phyloP scores from a whole-genome alignment of 352 stramenopile genomes.

The Thraustochytrium aureum region DNA sequence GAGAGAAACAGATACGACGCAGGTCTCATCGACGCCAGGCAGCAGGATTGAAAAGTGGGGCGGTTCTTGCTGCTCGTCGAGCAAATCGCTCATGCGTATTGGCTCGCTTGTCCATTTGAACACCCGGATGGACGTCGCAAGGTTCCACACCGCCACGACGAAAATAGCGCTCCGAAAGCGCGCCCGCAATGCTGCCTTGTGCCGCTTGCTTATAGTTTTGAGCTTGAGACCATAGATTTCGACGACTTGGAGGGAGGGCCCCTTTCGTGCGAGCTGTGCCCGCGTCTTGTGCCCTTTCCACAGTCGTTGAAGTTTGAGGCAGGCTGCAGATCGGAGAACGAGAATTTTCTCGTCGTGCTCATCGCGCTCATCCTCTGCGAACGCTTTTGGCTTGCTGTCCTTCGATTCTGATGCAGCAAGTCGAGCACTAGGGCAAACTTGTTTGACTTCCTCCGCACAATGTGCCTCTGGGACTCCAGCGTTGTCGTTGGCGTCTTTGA shows the following conservation, averaged over 20 bases:
- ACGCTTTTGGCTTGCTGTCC: too few species aligned
- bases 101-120: neutral
- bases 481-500: too few species aligned
- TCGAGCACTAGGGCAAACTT: too few species aligned
- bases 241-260: neutral
- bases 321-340: constrained; percentile 1
- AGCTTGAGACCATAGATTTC: neutral
- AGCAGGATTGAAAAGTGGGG: constrained; percentile 8
- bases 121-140: constrained; percentile 9
- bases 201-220: neutral
- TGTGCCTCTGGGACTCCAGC: too few species aligned
- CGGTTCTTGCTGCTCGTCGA: too few species aligned
- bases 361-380: too few species aligned
- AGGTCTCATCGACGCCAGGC: constrained; percentile 41
- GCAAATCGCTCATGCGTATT: too few species aligned
- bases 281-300: constrained; percentile 46
- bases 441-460: too few species aligned
- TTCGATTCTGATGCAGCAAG: too few species aligned
- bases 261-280: neutral
- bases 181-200: too few species aligned
- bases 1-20: constrained; percentile 5
- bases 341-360: neutral
- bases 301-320: constrained; percentile 38
- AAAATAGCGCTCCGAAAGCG: neutral
- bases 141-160: constrained; percentile 27